Evolutionary conservation across 495 filamentous ascomycete species (phyloP), one percentile per base, ranked within the genome.

Genomic region (Achaetomiella virescens): DNA sequence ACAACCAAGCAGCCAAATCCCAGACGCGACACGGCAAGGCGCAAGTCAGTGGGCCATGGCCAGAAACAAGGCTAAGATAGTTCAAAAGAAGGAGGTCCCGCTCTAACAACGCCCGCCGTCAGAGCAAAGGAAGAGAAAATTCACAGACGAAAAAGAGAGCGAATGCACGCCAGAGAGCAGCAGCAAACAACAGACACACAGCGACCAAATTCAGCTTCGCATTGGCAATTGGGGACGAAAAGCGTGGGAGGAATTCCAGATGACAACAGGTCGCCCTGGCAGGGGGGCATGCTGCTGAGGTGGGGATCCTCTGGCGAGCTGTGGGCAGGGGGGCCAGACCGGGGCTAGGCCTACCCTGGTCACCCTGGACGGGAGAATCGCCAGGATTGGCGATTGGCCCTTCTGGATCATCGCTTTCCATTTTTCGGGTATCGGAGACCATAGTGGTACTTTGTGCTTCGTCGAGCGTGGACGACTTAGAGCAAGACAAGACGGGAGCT

Each of bases 311-410:
- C n/a, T n/a, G n/a, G n/a, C n/a, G n/a, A n/a, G n/a, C n/a, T n/a
- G n/a, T n/a, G n/a, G n/a, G n/a, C n/a, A n/a, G n/a, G n/a, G n/a
- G n/a, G n/a, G n/a, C n/a, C n/a, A n/a, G n/a, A n/a, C n/a, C n/a
- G n/a, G n/a, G n/a, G n/a, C n/a, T n/a, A n/a, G n/a, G n/a, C n/a
- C n/a, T n/a, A n/a, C n/a, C n/a, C n/a, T n/a, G n/a, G n/a, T n/a
- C n/a, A n/a, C n/a, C n/a, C 21, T 59, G 55, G 49, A 60, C n/a
- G n/a, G n/a, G 57, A 58, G 53, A 47, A 55, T 46, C n/a, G 15
- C 61, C 52, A 57, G 61, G 64, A 64, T 64, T 64, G 61, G 61
- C 42, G n/a, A n/a, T n/a, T n/a, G n/a, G n/a, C n/a, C n/a, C n/a
- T 52, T 58, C n/a, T 2, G 52, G 59, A 65, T 60, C 56, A 58